Evolutionary conservation across 169 alveolate genomes (phyloP).

Genomic region (Pseudocohnilembus persalinus): DNA sequence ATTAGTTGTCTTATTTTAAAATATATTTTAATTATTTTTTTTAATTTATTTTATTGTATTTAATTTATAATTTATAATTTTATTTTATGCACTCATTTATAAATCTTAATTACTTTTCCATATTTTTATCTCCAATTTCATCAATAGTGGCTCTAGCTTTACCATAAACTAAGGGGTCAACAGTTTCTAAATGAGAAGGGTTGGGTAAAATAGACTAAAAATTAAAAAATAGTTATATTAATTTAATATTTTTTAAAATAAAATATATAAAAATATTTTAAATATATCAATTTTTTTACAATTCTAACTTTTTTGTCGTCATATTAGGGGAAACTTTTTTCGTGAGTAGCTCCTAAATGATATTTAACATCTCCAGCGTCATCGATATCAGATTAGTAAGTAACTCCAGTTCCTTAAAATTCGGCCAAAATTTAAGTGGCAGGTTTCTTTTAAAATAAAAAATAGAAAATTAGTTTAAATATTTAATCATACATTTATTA

Average conservation of each 20-base stretch:
- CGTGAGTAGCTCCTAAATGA: constrained; percentile 89
- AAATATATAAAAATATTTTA: neutral
- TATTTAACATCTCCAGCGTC: constrained; percentile 94
- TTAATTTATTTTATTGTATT: no score
- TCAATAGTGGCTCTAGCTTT: constrained; percentile 91
- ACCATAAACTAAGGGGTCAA: constrained; percentile 92
- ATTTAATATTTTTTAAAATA: neutral
- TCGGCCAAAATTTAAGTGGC: constrained; percentile 88
- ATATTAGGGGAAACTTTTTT: constrained; percentile 49
- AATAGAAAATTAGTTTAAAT: no score
- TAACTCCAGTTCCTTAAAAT: constrained; percentile 50
- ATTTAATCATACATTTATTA: neutral
- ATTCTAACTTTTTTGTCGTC: constrained; percentile 28
- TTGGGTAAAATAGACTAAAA: constrained; percentile 84
- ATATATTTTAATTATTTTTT: no score
- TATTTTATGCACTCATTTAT: neutral
- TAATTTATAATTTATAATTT: no score
- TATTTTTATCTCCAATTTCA: constrained; percentile 61
- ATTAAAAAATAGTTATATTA: neutral
- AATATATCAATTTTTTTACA: neutral
- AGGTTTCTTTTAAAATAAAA: constrained; percentile 69
- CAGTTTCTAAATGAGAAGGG: constrained; percentile 95
- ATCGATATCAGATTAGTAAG: constrained; percentile 44
- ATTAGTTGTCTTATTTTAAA: no score
- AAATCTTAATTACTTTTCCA: constrained; percentile 25